Evolutionary conservation across 2,329 filamentous ascomycete genomes (phyloP).

Genomic region (Ophiostoma piceae): DNA sequence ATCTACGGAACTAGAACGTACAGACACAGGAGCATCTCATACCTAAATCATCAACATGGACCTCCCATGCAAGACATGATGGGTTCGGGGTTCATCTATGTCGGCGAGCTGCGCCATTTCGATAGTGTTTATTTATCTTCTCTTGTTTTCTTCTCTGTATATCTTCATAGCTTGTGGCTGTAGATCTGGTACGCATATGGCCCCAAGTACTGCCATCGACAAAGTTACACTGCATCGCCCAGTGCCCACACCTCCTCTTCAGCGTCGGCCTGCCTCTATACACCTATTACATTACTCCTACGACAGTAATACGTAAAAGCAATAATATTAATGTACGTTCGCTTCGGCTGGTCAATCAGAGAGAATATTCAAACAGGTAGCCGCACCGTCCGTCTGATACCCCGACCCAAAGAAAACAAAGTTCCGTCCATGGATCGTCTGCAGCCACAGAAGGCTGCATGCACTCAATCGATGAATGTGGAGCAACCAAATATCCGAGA

Average conservation of each 20-base stretch:
- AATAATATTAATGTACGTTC: not conserved
- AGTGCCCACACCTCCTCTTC: not conserved
- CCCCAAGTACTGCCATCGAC: no score
- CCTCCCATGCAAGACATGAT: not conserved
- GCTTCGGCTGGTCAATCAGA: slow-evolving; percentile 1
- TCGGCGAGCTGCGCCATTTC: not conserved
- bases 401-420: no score
- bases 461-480: no score
- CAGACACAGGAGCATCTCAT: no score
- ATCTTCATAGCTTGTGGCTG: not conserved
- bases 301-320: not conserved
- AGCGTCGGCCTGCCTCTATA: not conserved
- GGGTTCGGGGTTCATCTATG: slow-evolving; percentile 10
- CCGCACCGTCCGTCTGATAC: not conserved
- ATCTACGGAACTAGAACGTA: no score
- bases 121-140: not conserved
- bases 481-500: no score
- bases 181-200: not conserved
- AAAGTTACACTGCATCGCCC: not conserved
- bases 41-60: not conserved
- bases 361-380: not conserved
- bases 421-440: no score
- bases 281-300: not conserved
- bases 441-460: no score
- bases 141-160: no score